These are phyloP conservation scores for Piper longum DNA, from an alignment of 164 flowering plant species.

Conservation along the genomic window DNA sequence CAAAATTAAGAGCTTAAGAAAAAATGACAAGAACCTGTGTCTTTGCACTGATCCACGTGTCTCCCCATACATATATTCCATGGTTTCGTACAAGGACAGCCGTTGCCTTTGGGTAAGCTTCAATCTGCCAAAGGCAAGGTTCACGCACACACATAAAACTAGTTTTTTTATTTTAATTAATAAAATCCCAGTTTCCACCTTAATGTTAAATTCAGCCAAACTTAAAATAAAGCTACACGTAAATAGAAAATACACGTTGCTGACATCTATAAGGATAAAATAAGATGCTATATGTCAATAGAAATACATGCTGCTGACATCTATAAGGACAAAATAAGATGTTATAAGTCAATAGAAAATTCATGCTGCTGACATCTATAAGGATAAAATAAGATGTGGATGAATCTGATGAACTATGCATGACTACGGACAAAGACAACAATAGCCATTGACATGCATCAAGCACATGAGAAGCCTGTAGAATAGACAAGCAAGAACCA, in stretches of 20 bases:
- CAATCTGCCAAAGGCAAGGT: constrained; percentile 37
- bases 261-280: not conserved
- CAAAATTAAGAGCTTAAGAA: not conserved
- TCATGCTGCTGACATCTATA: not conserved
- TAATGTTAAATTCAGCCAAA: too few species aligned
- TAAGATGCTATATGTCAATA: not conserved
- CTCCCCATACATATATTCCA: constrained; percentile 97
- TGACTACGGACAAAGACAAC: not conserved
- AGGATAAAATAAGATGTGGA: not conserved
- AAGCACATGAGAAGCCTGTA: too few species aligned
- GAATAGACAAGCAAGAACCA: too few species aligned
- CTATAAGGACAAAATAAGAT: not conserved
- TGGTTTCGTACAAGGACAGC: constrained; percentile 99
- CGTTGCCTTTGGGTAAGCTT: constrained; percentile 90
- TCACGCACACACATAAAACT: too few species aligned
- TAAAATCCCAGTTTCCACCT: too few species aligned
- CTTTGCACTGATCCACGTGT: constrained; percentile 97
- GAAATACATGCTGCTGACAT: not conserved
- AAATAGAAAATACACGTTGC: not conserved
- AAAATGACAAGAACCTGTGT: constrained; percentile 48
- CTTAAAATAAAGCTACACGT: too few species aligned
- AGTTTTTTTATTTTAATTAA: too few species aligned
- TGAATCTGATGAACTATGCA: not conserved
- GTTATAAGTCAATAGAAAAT: not conserved
- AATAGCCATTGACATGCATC: not conserved